Conservation (phyloP, 2,329 filamentous ascomycete genomes). For the Chaetomium olivaceum region DNA sequence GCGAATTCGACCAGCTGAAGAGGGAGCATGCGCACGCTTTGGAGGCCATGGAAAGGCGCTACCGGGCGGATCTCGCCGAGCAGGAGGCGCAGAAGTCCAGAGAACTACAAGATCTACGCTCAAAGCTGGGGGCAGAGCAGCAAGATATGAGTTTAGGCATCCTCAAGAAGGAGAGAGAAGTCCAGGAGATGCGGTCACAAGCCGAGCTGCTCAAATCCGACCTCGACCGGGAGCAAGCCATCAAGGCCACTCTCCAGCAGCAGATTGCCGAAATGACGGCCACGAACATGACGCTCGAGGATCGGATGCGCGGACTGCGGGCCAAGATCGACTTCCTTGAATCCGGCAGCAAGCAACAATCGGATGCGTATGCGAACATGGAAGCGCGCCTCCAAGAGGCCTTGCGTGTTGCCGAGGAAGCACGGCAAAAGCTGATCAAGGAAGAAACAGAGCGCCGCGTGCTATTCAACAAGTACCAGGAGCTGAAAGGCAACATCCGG, state of each 20-base stretch:
- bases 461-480: constrained; percentile 96
- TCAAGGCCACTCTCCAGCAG: constrained; percentile 55
- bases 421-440: constrained; percentile 79
- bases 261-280: constrained; percentile 60
- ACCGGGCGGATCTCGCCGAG: constrained; percentile 66
- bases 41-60: constrained; percentile 61
- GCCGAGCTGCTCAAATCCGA: constrained; percentile 51
- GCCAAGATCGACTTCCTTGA: constrained; percentile 88
- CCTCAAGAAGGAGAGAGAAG: constrained; percentile 56
- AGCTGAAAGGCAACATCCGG: constrained; percentile 96
- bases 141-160: constrained; percentile 51
- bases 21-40: constrained; percentile 68
- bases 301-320: constrained; percentile 71
- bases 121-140: constrained; percentile 52
- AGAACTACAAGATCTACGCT: constrained; percentile 67
- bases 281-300: constrained; percentile 68
- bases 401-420: constrained; percentile 64
- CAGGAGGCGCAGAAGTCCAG: constrained; percentile 58
- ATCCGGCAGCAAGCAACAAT: constrained; percentile 85
- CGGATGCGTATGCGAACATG: constrained; percentile 79
- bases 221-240: constrained; percentile 62
- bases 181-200: constrained; percentile 50
- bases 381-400: constrained; percentile 80
- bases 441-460: constrained; percentile 90
- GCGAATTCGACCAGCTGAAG: constrained; percentile 58